Conservation (phyloP, 352 stramenopile species). For the Phytophthora hibernalis region DNA sequence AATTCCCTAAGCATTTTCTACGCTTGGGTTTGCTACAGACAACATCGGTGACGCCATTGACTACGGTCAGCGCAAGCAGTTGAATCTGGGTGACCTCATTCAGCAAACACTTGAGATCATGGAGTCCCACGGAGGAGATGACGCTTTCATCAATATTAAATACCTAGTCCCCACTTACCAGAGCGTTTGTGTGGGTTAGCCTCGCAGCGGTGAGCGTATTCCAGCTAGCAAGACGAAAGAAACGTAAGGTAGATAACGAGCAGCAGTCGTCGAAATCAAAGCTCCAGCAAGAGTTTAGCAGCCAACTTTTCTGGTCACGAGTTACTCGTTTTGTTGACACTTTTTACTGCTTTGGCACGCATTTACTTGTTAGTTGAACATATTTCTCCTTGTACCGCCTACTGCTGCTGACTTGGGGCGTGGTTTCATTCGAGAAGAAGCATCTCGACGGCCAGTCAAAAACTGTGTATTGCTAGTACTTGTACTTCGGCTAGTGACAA, state of each 20-base stretch:
- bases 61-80: slow-evolving; percentile 95
- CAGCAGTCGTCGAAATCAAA: background rate
- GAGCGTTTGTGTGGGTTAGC: slow-evolving; percentile 85
- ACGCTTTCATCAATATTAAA: slow-evolving; percentile 99
- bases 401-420: slow-evolving; percentile 39
- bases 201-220: background rate
- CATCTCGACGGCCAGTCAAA: slow-evolving; percentile 7
- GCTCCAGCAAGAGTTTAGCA: background rate
- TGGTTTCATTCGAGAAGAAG: slow-evolving; percentile 10
- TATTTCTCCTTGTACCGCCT: slow-evolving; percentile 17
- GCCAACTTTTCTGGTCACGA: background rate
- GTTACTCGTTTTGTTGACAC: background rate
- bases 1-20: background rate
- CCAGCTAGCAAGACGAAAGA: slow-evolving; percentile 2
- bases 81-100: slow-evolving; percentile 97
- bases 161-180: slow-evolving; percentile 98
- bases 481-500: slow-evolving; percentile 3
- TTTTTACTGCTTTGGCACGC: background rate
- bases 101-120: slow-evolving; percentile 97
- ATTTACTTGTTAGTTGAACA: slow-evolving; percentile 1
- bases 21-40: slow-evolving; percentile 49
- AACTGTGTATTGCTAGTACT: slow-evolving; percentile 14
- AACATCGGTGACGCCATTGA: slow-evolving; percentile 97
- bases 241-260: background rate
- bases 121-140: slow-evolving; percentile 95